These are phyloP conservation scores for Theobroma grandiflorum DNA, from an alignment of 441 rosid genomes.

Conservation along the genomic window DNA sequence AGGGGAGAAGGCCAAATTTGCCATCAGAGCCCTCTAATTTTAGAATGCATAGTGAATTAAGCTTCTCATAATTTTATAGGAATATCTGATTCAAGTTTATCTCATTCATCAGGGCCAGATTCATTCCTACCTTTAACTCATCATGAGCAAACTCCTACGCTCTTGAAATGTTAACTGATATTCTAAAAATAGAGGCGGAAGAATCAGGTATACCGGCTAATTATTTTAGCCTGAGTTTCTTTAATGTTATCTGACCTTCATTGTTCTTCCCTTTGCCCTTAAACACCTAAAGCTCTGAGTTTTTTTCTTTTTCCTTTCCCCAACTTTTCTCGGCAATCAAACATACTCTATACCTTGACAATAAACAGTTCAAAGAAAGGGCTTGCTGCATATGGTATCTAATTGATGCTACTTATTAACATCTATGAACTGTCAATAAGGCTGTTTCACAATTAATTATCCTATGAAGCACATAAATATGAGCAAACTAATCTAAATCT, in stretches of 20 bases:
- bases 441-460: neutral
- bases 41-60: neutral
- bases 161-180: neutral
- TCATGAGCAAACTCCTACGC: neutral
- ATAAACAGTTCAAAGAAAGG: neutral
- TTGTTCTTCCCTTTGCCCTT: neutral
- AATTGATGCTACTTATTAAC: neutral
- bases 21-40: neutral
- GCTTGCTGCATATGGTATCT: neutral
- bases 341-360: neutral
- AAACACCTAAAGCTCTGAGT: neutral
- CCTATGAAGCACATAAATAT: neutral
- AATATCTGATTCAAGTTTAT: conserved; percentile 15
- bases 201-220: neutral
- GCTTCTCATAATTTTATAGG: neutral
- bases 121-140: neutral
- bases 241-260: neutral
- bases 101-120: neutral
- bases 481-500: neutral
- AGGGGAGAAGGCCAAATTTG: neutral
- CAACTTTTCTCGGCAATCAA: neutral
- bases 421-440: neutral
- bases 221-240: neutral
- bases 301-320: neutral
- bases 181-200: neutral